Conservation (phyloP, 495 filamentous ascomycete species). For the Xylaria intraflava region DNA sequence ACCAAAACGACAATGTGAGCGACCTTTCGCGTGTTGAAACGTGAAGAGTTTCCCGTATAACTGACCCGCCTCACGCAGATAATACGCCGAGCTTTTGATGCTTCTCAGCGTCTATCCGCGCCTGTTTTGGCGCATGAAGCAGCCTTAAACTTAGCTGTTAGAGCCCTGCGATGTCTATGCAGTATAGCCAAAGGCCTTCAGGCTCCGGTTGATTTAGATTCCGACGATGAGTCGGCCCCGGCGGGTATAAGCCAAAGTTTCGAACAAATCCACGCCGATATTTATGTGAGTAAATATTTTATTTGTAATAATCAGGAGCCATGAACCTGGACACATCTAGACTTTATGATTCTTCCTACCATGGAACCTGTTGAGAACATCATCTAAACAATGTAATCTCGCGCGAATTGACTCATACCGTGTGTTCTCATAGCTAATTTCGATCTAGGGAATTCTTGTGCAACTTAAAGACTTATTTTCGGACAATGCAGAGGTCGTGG, state of each 20-base stretch:
- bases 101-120: slow-evolving; percentile 31
- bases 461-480: slow-evolving; percentile 49
- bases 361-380: background rate
- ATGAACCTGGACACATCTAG: background rate
- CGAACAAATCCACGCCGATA: slow-evolving; percentile 18
- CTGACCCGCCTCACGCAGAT: slow-evolving; percentile 13
- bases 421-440: background rate
- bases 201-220: slow-evolving; percentile 58
- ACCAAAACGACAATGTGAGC: slow-evolving; percentile 30
- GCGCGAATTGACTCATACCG: background rate
- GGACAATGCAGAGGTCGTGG: slow-evolving; percentile 61
- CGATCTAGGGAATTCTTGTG: slow-evolving; percentile 34
- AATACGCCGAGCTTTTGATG: slow-evolving; percentile 32
- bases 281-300: slow-evolving; percentile 25
- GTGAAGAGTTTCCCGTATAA: background rate
- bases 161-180: slow-evolving; percentile 64
- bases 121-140: slow-evolving; percentile 28
- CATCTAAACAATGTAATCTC: background rate
- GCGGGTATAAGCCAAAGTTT: slow-evolving; percentile 18
- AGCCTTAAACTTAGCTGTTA: slow-evolving; percentile 49
- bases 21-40: background rate
- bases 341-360: background rate
- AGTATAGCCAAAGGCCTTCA: slow-evolving; percentile 78
- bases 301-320: background rate
- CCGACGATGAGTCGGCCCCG: slow-evolving; percentile 19